phyloP scores from a whole-genome alignment of 352 stramenopile species.

The Globisporangium iwayamae region DNA sequence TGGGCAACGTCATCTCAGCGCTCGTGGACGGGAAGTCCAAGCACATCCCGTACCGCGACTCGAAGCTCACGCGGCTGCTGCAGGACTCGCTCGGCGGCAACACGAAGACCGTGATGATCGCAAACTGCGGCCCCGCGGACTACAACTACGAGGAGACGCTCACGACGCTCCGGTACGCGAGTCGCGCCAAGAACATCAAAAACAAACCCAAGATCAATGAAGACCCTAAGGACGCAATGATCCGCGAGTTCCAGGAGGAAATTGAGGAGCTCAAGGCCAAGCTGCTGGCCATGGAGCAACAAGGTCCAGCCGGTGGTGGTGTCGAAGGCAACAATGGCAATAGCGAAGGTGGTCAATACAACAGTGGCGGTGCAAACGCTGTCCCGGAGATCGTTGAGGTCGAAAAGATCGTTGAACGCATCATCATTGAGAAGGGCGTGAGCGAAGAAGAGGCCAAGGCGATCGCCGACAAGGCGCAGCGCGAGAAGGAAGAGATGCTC shows the following conservation, averaged over 20 bases:
- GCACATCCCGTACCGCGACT: slow-evolving; percentile 93
- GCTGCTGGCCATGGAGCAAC: slow-evolving; percentile 50
- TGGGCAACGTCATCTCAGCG: slow-evolving; percentile 85
- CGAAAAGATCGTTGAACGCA: slow-evolving; percentile 82
- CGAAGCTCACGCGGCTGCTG: slow-evolving; percentile 91
- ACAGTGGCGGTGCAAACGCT: slow-evolving; percentile 5
- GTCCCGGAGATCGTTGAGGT: slow-evolving; percentile 58
- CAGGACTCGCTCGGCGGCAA: slow-evolving; percentile 87
- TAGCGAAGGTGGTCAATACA: not conserved
- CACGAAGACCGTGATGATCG: slow-evolving; percentile 90
- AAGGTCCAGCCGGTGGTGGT: slow-evolving; percentile 17
- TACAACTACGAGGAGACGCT: slow-evolving; percentile 98
- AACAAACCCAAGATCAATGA: no score
- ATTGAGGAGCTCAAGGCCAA: slow-evolving; percentile 81
- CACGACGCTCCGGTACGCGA: slow-evolving; percentile 95
- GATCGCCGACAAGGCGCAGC: slow-evolving; percentile 67
- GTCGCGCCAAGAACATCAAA: slow-evolving; percentile 60
- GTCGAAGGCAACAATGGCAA: slow-evolving; percentile 4
- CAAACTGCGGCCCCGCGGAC: slow-evolving; percentile 94
- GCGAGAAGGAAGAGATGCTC: slow-evolving; percentile 75
- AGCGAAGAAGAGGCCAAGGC: slow-evolving; percentile 73
- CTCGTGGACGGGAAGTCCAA: slow-evolving; percentile 80
- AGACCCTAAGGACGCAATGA: no score
- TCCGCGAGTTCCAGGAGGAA: no score
- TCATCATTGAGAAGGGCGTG: slow-evolving; percentile 81